A percentile compares a stretch with the other conserved stretches of the same genome.
phyloP scores from a whole-genome alignment of 169 alveolate genomes.

The Plasmodium gonderi region DNA sequence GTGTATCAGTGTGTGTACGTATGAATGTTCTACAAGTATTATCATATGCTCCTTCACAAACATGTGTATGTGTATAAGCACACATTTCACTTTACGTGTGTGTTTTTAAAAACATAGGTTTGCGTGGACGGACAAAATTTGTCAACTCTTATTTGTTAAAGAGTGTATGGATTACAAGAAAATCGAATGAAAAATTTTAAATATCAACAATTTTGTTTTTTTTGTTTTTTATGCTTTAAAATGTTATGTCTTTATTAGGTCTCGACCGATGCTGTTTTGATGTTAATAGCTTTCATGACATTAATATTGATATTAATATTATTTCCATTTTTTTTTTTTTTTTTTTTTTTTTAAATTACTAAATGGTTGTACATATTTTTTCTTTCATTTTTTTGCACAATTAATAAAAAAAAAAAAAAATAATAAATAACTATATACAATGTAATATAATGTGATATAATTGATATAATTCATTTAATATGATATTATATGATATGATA shows the following conservation, averaged over 20 bases:
- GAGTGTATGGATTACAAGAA: background rate
- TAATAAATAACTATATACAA: too few relatives aligned
- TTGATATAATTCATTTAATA: too few relatives aligned
- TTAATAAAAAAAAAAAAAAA: slow-evolving; percentile 17
- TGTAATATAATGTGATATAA: too few relatives aligned
- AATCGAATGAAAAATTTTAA: background rate
- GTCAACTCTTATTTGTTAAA: background rate
- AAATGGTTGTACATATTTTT: slow-evolving; percentile 22
- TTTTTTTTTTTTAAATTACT: slow-evolving; percentile 7
- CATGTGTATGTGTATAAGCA: background rate
- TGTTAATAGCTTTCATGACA: too few relatives aligned
- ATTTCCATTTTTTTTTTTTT: slow-evolving; percentile 14
- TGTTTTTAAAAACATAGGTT: background rate
- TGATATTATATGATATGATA: too few relatives aligned
- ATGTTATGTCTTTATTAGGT: too few relatives aligned
- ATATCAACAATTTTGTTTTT: too few relatives aligned
- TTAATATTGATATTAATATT: background rate
- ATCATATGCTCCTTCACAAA: background rate
- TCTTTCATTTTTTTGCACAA: background rate
- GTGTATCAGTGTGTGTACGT: background rate
- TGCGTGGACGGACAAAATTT: background rate
- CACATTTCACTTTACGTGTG: background rate
- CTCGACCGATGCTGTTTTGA: too few relatives aligned
- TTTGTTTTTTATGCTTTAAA: too few relatives aligned
- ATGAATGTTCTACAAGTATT: background rate